Percentiles rank a stretch among this genome's conserved stretches.
phyloP scores from a whole-genome alignment of 495 filamentous ascomycete genomes.

The Tuber indicum region DNA sequence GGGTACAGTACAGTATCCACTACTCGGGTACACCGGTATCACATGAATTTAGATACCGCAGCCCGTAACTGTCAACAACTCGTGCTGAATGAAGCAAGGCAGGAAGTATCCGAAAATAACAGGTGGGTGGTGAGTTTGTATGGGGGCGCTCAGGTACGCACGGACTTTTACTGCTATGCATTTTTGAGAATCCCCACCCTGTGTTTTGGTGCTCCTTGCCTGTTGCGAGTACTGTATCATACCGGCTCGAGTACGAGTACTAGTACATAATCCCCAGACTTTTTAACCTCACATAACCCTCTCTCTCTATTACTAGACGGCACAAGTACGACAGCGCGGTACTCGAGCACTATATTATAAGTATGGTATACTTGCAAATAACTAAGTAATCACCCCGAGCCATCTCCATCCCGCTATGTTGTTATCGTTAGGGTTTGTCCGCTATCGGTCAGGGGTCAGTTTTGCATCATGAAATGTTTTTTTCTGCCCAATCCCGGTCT shows the following conservation, averaged over 20 bases:
- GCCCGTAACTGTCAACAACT: neutral
- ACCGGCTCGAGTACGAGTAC: too few relatives aligned
- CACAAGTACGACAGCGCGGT: neutral
- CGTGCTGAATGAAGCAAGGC: too few relatives aligned
- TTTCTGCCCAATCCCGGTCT: neutral
- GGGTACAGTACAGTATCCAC: too few relatives aligned
- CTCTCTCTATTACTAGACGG: neutral
- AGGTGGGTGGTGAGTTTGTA: too few relatives aligned
- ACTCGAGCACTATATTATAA: neutral
- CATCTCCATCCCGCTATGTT: neutral
- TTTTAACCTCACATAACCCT: neutral
- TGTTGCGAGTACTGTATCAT: too few relatives aligned
- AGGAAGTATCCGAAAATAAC: too few relatives aligned
- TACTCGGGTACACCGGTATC: too few relatives aligned
- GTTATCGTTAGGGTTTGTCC: neutral
- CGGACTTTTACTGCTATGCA: too few relatives aligned
- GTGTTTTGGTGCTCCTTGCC: too few relatives aligned
- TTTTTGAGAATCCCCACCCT: too few relatives aligned
- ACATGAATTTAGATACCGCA: neutral
- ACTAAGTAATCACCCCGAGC: neutral
- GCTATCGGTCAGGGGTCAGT: neutral
- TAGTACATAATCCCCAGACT: neutral
- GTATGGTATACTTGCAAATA: neutral
- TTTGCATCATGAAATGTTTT: neutral
- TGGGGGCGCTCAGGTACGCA: too few relatives aligned